Base-by-base conservation (phyloP, 768 basidiomycete genomes). In the Termitomyces sp. region DNA sequence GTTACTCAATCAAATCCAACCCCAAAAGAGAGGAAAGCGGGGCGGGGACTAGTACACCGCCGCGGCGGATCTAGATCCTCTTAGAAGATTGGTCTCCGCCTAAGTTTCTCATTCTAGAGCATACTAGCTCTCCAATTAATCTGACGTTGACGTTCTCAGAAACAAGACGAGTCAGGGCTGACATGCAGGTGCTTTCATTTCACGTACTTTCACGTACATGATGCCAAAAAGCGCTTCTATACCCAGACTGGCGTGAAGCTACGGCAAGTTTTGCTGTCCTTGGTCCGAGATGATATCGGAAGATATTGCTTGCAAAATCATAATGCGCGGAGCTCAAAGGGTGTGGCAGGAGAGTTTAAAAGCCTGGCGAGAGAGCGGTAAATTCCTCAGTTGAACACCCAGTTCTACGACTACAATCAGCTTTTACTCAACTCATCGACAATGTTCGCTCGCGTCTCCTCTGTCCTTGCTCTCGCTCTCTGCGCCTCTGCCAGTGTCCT, bases 401-500 rank as follows among this genome's bases (percentile, higher is more conserved):
- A 42, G 57, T 50, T 51, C 57, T 34, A 52, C 50, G 12, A 50
- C 32, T 50, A 50, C 58, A 59, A 14, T 14, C 58, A 52, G 25
- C 40, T 50, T 17, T 38, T 29, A 32, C 52, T 52, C 42, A 54
- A 34, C 37, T 51, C 51, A 47, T 43, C 11, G 20, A 61, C 38
- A 54, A 66, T 66, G 64, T 53, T 62, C 36, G 48, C 46, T 60
- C 61, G 59, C 20, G 46, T 53, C 57, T 46, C 60, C 32, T 55
- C 67, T 51, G 15, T 62, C 49, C 29, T 58, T 25, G 14, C 60
- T 31, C 17, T 63, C 32, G 46, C 64, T 29, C 42, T 60, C 45
- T 54, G 59, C 45, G 67, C 59, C 15, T 58, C 62, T 29, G 60
- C 59, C 36, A 61, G 38, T 29, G 58, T 55, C 40, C 29, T 67